A percentile compares a stretch with the other conserved stretches of the same genome.
phyloP scores from a whole-genome alignment of 2,329 filamentous ascomycete genomes.

The Pseudogymnoascus sp. region DNA sequence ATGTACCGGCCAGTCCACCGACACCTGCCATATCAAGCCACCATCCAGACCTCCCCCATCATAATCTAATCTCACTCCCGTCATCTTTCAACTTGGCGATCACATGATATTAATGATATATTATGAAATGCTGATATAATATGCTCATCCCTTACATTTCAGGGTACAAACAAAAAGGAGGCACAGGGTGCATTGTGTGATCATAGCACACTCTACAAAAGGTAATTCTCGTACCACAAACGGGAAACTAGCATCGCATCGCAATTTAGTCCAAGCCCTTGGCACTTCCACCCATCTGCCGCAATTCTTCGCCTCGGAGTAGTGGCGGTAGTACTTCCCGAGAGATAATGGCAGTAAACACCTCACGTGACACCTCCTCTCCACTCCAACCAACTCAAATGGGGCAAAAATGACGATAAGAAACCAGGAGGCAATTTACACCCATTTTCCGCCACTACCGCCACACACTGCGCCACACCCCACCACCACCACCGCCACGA shows the following conservation, averaged over 20 bases:
- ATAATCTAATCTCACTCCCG: neutral
- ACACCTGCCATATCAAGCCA: neutral
- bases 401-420: neutral
- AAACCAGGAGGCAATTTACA: neutral
- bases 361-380: neutral
- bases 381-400: neutral
- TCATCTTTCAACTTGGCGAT: neutral
- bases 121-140: neutral
- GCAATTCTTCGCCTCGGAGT: neutral
- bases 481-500: neutral
- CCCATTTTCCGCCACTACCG: neutral
- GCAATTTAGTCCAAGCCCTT: neutral
- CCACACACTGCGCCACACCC: neutral
- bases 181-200: neutral
- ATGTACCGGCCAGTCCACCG: no score
- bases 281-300: neutral
- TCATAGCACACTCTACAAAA: neutral
- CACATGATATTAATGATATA: neutral
- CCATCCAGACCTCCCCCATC: neutral
- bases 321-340: neutral
- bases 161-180: neutral
- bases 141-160: neutral
- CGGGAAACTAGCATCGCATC: neutral
- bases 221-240: neutral
- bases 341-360: neutral